These are phyloP conservation scores for Butyriboletus loyo DNA, from an alignment of 768 basidiomycete species.

Conservation along the genomic window DNA sequence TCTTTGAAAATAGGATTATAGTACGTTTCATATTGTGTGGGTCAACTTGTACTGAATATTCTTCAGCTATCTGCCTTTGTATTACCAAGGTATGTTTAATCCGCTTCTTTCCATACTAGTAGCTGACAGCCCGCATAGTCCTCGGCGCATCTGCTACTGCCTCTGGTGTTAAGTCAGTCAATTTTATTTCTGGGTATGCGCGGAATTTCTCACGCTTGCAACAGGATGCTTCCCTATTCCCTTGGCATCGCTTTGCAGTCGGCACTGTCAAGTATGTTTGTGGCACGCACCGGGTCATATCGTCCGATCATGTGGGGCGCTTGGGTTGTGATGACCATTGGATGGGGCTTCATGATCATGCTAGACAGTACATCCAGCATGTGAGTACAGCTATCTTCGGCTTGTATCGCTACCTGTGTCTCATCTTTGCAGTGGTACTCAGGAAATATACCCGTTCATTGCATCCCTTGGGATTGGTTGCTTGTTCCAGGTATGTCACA, in stretches of 20 bases:
- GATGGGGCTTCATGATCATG: constrained; percentile 37
- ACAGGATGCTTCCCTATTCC: constrained; percentile 37
- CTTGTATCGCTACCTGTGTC: neutral
- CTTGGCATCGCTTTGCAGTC: constrained; percentile 23
- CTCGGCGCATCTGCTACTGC: constrained; percentile 37
- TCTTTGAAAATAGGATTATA: constrained; percentile 21
- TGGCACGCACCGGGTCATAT: constrained; percentile 29
- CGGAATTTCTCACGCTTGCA: neutral
- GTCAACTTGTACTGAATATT: constrained; percentile 3
- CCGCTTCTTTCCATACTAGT: neutral
- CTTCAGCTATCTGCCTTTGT: constrained; percentile 37
- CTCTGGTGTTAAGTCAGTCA: constrained; percentile 30
- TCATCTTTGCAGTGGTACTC: constrained; percentile 20
- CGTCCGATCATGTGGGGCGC: constrained; percentile 33
- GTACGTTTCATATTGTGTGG: constrained; percentile 10
- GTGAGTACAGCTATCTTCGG: constrained; percentile 17
- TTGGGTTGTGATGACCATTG: constrained; percentile 30
- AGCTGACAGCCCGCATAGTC: constrained; percentile 12
- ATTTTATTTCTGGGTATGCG: too few species aligned
- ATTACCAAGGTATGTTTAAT: constrained; percentile 33
- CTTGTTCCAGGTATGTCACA: constrained; percentile 30
- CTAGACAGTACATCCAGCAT: constrained; percentile 30
- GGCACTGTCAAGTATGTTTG: constrained; percentile 22
- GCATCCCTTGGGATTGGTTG: constrained; percentile 34
- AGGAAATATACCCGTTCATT: constrained; percentile 34